Evolutionary conservation across 345 rosid species (phyloP).

Genomic region (Hibiscus mutabilis): DNA sequence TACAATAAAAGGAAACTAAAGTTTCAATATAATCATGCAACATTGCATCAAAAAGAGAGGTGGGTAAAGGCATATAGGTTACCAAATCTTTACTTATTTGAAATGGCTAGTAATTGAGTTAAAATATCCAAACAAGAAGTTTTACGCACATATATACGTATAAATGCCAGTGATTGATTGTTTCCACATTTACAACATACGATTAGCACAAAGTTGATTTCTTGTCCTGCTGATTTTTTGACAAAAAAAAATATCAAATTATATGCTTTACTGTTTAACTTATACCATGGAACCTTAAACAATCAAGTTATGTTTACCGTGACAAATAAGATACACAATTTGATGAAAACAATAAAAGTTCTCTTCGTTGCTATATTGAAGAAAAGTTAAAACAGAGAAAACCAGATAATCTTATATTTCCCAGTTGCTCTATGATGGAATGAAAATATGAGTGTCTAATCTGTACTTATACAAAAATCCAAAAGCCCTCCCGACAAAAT

Average conservation of each 20-base stretch:
- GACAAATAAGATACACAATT: background rate
- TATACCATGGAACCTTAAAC: background rate
- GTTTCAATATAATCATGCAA: too few species aligned
- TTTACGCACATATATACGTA: background rate
- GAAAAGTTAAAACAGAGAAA: background rate
- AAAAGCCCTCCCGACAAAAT: background rate
- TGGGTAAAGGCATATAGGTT: too few species aligned
- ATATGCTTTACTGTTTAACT: conserved; percentile 2
- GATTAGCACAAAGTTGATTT: background rate
- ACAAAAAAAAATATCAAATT: background rate
- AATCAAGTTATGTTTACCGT: background rate
- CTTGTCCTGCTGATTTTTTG: background rate
- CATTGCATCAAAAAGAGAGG: too few species aligned
- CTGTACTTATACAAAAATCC: background rate
- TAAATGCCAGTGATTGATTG: background rate
- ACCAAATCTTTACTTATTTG: background rate
- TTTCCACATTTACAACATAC: background rate
- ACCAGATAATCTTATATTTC: background rate
- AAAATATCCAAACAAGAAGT: background rate
- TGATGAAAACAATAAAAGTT: background rate
- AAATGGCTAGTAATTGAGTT: background rate
- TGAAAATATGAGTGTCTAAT: background rate
- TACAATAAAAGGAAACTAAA: too few species aligned
- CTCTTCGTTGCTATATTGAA: background rate
- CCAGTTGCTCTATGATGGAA: background rate